A percentile compares a stretch with the other conserved stretches of the same genome.
Conservation (phyloP, 495 filamentous ascomycete species). For the Penicillium argentinense region DNA sequence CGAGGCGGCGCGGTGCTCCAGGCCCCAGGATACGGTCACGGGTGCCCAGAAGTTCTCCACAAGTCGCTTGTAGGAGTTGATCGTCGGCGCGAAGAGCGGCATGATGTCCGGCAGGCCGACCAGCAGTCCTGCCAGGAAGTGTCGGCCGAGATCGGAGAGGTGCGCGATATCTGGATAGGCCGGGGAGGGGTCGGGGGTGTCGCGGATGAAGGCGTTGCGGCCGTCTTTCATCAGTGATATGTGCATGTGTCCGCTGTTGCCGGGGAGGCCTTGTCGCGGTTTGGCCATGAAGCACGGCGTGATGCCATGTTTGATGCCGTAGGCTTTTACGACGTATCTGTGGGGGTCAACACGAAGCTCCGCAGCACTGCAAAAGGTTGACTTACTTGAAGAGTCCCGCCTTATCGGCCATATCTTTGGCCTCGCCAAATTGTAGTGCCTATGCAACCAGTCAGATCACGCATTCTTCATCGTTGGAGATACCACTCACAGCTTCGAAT, state of each 20-base stretch:
- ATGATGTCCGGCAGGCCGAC: slow-evolving; percentile 92
- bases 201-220: slow-evolving; percentile 79
- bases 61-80: slow-evolving; percentile 96
- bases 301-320: slow-evolving; percentile 82
- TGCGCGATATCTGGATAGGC: slow-evolving; percentile 71
- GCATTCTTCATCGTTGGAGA: neutral
- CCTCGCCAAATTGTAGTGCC: slow-evolving; percentile 83
- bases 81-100: slow-evolving; percentile 88
- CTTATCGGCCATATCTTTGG: slow-evolving; percentile 83
- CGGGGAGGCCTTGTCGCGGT: slow-evolving; percentile 82
- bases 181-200: slow-evolving; percentile 64
- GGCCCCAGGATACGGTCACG: slow-evolving; percentile 93
- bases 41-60: slow-evolving; percentile 99
- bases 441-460: slow-evolving; percentile 21
- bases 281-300: slow-evolving; percentile 99
- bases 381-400: slow-evolving; percentile 87
- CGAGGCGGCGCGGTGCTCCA: slow-evolving; percentile 91
- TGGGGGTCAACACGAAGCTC: too few species aligned
- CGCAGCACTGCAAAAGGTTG: too few species aligned
- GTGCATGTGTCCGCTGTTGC: slow-evolving; percentile 95
- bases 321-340: slow-evolving; percentile 80
- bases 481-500: slow-evolving; percentile 75
- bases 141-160: slow-evolving; percentile 84
- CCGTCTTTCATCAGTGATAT: slow-evolving; percentile 68
- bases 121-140: slow-evolving; percentile 89